A percentile compares a stretch with the other conserved stretches of the same genome.
These are phyloP conservation scores for Gracilaria domingensis DNA, from an alignment of 23 red algal species.

Conservation along the genomic window DNA sequence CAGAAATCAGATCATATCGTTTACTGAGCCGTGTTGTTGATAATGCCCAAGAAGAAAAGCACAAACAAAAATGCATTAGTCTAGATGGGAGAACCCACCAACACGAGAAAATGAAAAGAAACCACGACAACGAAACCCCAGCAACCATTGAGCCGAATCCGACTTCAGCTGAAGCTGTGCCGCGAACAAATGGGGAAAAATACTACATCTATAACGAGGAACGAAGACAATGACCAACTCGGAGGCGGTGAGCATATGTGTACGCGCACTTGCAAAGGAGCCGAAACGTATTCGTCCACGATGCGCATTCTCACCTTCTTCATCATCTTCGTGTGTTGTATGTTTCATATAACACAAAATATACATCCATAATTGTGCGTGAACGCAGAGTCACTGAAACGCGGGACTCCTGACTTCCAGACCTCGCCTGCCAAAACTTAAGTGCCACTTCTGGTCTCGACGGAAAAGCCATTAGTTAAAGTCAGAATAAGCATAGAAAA, in stretches of 20 bases:
- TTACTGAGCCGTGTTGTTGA: constrained; percentile 30
- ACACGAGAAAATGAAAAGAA: constrained; percentile 35
- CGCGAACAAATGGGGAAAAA: constrained; percentile 24
- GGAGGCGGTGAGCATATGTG: constrained; percentile 43
- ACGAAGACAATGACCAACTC: constrained; percentile 53
- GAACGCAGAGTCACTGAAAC: constrained; percentile 25
- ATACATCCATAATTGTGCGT: constrained; percentile 22
- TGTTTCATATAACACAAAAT: constrained; percentile 43
- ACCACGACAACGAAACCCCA: background rate
- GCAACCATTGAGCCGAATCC: background rate
- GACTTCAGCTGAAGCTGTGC: background rate
- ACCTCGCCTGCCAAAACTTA: constrained; percentile 39
- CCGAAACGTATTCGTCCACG: constrained; percentile 48
- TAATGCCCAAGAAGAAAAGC: constrained; percentile 32
- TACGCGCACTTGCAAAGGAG: constrained; percentile 40
- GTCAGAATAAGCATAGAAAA: constrained; percentile 53
- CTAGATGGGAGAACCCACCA: constrained; percentile 34
- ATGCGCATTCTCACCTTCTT: constrained; percentile 47
- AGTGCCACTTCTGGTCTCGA: constrained; percentile 41
- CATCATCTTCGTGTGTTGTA: constrained; percentile 48
- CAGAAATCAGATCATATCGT: constrained; percentile 24
- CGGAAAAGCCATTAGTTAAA: constrained; percentile 48
- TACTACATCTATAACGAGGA: constrained; percentile 45
- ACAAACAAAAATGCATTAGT: constrained; percentile 35
- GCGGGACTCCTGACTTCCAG: constrained; percentile 49